Base-by-base conservation (phyloP, 192 early-diverging fungal species). In the Phycomyces blakesleeanus region DNA sequence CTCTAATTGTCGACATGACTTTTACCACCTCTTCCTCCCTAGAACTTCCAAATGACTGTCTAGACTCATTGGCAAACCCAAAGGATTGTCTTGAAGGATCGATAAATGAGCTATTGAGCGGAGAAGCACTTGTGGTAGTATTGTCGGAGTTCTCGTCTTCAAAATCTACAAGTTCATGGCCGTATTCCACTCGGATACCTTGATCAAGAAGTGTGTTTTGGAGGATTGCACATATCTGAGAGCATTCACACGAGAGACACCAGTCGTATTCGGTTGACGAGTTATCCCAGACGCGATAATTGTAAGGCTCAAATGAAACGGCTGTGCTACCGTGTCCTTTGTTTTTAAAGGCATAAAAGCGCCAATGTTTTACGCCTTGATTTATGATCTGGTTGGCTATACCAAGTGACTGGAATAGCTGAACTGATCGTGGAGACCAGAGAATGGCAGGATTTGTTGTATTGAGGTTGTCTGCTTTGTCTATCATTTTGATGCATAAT, bases 281-380 rank as follows among this genome's bases (percentile, higher is more conserved):
- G 49, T 68, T 68, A 10, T 68, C 59, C 66, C 66, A 68, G 24
- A 68, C n/a, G 21, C 51, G 20, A 38, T 50, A 39, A 55, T n/a
- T 42, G n/a, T 61, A 39, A 37, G 21, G 34, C 29, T 55, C 52
- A 16, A 68, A 27, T 3, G 59, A 52, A 1, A 51, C 25, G 1
- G 66, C 51, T 9, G 34, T 53, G 37, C 27, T 61, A 0, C 57
- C 29, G 22, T 61, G 51, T 5, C 59, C 41, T 26, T 68, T 42
- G 51, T 60, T 50, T n/a, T 49, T 34, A 24, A 29, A 49, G 3
- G 55, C 16, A 10, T 68, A 24, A 15, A 68, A 55, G 14, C 55
- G 39, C 51, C 59, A 61, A 44, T 68, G 66, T 18, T 52, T 29
- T 42, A 52, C 21, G 38, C 66, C 59, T 49, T 41, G 37, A 21